Base-by-base conservation (phyloP, 2,329 filamentous ascomycete genomes). In the Verticillium alfalfae region DNA sequence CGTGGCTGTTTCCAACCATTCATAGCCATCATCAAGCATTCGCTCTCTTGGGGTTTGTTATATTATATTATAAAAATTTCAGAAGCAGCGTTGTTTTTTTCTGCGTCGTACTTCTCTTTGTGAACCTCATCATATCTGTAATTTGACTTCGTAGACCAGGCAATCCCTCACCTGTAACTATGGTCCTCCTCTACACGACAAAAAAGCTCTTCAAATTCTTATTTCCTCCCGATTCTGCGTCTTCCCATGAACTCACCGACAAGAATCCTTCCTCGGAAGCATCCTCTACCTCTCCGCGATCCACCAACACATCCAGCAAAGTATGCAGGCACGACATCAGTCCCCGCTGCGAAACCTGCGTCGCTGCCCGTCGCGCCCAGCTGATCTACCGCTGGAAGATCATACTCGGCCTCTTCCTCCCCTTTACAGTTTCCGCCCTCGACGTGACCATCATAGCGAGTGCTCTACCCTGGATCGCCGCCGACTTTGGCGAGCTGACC, bases 371-470 rank as follows among this genome's bases (percentile, higher is more conserved):
- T 57, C 70, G 68, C 26, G 69, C 69, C 9, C 70, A 71, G 6
- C 67, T 68, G 9, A 73, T 65, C 12, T 80, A 88, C 67, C 78
- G 87, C 58, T 84, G 78, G 78, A 89, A 84, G 67, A 70, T 90
- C 12, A 80, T 89, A 45, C 62, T 81, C 1, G 85, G 86, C 2
- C 76, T 90, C 0, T 71, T 85, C 6, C 73, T 85, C 2, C 87
- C 88, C 0, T 89, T 84, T 67, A 80, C 84, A 9, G 77, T 89
- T 0, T 83, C 88, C 62, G 81, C 84, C 2, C 77, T 90, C 1
- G 87, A 91, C 69, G 76, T 84, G 1, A 90, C 88, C 0, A 88
- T 90, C 13, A 72, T 76, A 38, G 73, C 74, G 5, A 75, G 72
- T 36, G 74, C 74, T 3, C 63, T 76, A 26, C 73, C 73, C 0